Percentiles rank a stretch among this genome's conserved stretches.
Conservation (phyloP, 345 rosid genomes). For the Syzygium aqueum region DNA sequence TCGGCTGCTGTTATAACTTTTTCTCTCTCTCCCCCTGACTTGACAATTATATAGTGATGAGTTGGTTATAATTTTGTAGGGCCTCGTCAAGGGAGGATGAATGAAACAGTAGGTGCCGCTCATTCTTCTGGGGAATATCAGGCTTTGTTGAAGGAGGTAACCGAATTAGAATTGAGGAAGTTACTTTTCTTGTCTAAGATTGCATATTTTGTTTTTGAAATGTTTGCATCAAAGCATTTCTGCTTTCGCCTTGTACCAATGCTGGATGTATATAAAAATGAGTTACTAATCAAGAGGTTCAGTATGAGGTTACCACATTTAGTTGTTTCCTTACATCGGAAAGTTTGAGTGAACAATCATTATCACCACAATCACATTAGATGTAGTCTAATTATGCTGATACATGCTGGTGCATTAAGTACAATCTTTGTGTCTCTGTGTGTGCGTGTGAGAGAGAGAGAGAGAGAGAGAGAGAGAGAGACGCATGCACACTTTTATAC, state of each 20-base stretch:
- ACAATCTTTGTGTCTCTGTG: not conserved
- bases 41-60: not conserved
- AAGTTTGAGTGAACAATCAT: not conserved
- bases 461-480: too few relatives aligned
- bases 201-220: not conserved
- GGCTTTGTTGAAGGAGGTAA: constrained; percentile 83
- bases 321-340: not conserved
- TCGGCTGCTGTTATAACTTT: not conserved
- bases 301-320: not conserved
- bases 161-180: not conserved
- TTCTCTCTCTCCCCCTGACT: not conserved
- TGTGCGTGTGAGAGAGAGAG: too few relatives aligned
- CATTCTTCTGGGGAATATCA: constrained; percentile 42
- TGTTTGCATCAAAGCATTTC: not conserved
- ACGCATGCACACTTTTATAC: not conserved
- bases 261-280: too few relatives aligned
- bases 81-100: constrained; percentile 43
- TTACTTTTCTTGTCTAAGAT: not conserved
- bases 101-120: constrained; percentile 23
- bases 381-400: not conserved
- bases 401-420: not conserved
- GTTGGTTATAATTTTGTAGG: constrained; percentile 18
- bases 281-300: not conserved
- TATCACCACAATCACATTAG: too few relatives aligned
- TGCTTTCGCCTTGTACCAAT: not conserved